Evolutionary conservation across 176 grass and related monocot species (phyloP), one percentile per base, ranked within the genome.

Genomic region (Puccinellia tenuiflora): DNA sequence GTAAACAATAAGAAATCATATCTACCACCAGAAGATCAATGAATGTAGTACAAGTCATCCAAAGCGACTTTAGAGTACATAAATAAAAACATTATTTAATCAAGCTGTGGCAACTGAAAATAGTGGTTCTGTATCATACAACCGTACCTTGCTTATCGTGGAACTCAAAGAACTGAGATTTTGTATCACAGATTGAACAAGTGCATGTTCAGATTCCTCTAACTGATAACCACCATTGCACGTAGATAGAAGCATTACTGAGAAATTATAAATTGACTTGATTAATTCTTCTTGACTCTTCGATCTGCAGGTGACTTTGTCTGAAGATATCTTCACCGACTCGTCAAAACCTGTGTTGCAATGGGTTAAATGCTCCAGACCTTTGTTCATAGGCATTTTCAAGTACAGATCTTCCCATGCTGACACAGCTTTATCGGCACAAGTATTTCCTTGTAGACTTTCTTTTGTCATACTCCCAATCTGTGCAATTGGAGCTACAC

Each of bases 131-230:
- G 43, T 43, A 68, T 26, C 81, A 74, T 81, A 88, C 81, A 53
- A 16, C 24, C 85, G 75, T 81, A 91, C 89, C 81, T 85, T 81
- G 31, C 78, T 81, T 59, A 46, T 70, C 62, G 55, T 88, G 74
- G 35, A 79, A 86, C 26, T 82, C 51, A 81, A 69, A 79, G 83
- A 85, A 79, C 83, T 89, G 38, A 92, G 83, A 86, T 92, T 92
- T 37, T 86, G 77, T 54, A 89, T 80, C 0, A 55, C 68, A 22
- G 75, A 78, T 54, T 84, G 82, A 78, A 92, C 50, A 82, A 92
- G 79, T 78, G 83, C 48, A 63, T 39, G 56, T 57, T 92, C 75
- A 86, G 48, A 73, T 37, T 83, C 83, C 73, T 68, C 71, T 59
- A 92, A 64, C 43, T 69, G 66, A 57, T 83, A 80, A 68, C 56